Percentiles rank a stretch among this genome's conserved stretches.
Evolutionary conservation across 2,329 filamentous ascomycete species (phyloP).

Genomic region (Curvularia verruculosa): DNA sequence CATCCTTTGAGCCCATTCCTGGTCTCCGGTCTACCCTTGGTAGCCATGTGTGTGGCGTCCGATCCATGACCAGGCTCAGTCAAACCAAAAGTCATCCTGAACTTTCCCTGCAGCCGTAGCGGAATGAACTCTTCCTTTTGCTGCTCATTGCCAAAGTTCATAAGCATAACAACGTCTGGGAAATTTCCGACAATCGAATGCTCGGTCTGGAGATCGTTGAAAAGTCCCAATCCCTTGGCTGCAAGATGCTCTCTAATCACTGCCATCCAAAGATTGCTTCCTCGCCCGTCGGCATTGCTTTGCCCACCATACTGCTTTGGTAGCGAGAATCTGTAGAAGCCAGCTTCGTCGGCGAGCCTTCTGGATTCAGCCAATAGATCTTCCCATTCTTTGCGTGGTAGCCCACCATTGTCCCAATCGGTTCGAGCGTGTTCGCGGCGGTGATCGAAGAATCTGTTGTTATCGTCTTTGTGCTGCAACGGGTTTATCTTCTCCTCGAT

Average conservation of each 20-base stretch:
- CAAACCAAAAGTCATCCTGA: constrained; percentile 65
- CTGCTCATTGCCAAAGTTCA: constrained; percentile 62
- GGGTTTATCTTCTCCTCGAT: constrained; percentile 61
- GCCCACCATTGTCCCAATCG: constrained; percentile 63
- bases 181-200: constrained; percentile 68
- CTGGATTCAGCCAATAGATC: constrained; percentile 58
- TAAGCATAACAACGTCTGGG: constrained; percentile 66
- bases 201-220: constrained; percentile 69
- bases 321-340: constrained; percentile 65
- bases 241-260: constrained; percentile 66
- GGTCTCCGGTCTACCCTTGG: constrained; percentile 55
- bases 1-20: constrained; percentile 56
- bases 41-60: constrained; percentile 68
- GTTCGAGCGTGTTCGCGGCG: constrained; percentile 67
- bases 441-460: constrained; percentile 70
- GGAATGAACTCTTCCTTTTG: constrained; percentile 63
- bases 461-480: constrained; percentile 62
- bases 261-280: constrained; percentile 67
- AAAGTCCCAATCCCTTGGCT: constrained; percentile 64
- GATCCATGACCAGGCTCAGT: constrained; percentile 68
- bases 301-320: constrained; percentile 63
- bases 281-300: constrained; percentile 51
- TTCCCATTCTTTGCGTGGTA: constrained; percentile 66
- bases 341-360: constrained; percentile 62
- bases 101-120: constrained; percentile 59